Evolutionary conservation across 2,329 filamentous ascomycete genomes (phyloP).

Genomic region (Xylaria sp.): DNA sequence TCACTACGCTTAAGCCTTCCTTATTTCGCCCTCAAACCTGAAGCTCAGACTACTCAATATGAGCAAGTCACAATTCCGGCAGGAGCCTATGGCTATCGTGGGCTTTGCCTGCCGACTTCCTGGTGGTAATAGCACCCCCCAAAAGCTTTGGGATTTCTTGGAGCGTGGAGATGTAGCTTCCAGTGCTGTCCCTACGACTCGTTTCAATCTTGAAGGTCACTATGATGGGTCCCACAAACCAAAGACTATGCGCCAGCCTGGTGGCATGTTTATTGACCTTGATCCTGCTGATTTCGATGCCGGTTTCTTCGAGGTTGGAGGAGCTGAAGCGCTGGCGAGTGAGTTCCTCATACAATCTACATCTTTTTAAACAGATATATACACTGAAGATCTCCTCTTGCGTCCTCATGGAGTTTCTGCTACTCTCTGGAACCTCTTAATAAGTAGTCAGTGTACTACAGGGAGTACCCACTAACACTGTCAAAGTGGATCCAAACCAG

Average conservation of each 20-base stretch:
- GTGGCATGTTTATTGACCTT: conserved; percentile 48
- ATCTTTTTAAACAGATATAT: no score
- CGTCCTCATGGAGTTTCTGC: no score
- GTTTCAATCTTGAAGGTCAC: conserved; percentile 46
- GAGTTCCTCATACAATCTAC: no score
- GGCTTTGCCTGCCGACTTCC: conserved; percentile 17
- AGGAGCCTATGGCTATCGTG: conserved; percentile 20
- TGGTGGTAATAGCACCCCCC: conserved; percentile 38
- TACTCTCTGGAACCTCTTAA: no score
- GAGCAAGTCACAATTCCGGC: not conserved
- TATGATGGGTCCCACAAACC: conserved; percentile 46
- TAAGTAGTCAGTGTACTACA: no score
- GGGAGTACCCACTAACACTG: no score
- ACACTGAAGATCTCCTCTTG: no score
- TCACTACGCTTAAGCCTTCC: not conserved
- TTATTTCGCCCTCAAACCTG: not conserved
- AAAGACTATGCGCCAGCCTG: conserved; percentile 43
- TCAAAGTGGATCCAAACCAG: conserved; percentile 39
- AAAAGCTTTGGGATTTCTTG: conserved; percentile 27
- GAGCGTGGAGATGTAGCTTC: not conserved
- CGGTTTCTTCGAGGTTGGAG: conserved; percentile 36
- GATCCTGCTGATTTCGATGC: conserved; percentile 46
- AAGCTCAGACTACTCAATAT: not conserved
- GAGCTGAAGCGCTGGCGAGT: conserved; percentile 25
- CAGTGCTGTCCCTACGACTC: conserved; percentile 44